Evolutionary conservation across 257 asterid species (phyloP).

Genomic region (Solanum chmielewskii): DNA sequence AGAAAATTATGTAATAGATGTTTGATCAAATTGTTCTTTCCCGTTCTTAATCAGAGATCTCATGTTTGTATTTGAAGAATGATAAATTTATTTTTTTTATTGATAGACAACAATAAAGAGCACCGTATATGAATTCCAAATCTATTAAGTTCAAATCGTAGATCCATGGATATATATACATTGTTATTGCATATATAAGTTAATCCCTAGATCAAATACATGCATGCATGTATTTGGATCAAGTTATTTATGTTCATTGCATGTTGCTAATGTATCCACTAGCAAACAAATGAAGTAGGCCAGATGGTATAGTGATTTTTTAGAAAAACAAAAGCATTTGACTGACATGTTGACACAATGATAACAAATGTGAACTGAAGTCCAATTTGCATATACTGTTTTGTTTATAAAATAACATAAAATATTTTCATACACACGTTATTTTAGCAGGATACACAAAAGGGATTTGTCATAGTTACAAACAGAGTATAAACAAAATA

Average conservation of each 20-base stretch:
- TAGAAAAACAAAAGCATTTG: neutral
- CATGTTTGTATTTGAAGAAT: neutral
- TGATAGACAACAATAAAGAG: neutral
- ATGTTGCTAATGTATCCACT: neutral
- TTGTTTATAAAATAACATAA: neutral
- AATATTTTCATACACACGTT: neutral
- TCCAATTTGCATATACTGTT: neutral
- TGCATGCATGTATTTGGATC: neutral
- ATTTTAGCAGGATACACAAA: neutral
- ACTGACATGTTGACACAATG: neutral
- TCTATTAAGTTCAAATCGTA: neutral
- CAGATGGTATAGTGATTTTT: neutral
- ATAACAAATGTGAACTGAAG: neutral
- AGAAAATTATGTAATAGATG: neutral
- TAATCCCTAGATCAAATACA: neutral
- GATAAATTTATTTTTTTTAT: neutral
- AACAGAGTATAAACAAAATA: neutral
- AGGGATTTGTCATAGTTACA: neutral
- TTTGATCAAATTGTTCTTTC: neutral
- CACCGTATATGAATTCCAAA: neutral
- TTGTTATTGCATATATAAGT: neutral
- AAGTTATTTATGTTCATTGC: neutral
- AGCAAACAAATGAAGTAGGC: neutral
- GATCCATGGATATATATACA: neutral
- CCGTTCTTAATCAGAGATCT: neutral